Evolutionary conservation across 331 rosid species (phyloP), one percentile per base, ranked within the genome.

Genomic region (Pyracantha coccinea): DNA sequence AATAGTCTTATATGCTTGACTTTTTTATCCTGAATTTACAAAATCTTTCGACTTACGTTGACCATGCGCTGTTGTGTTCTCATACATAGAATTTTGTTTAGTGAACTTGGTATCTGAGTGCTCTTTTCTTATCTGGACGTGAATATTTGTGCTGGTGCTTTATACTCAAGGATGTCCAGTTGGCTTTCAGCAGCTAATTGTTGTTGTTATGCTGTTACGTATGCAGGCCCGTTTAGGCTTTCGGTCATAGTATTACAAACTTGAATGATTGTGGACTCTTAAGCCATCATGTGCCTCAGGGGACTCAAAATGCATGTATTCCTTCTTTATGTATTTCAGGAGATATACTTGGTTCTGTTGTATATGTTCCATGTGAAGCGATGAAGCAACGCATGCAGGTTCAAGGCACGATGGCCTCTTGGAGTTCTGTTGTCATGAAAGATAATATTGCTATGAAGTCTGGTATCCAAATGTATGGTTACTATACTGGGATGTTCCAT

Each of bases 291-390:
- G 57, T 67, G 59, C 75, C 71, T 60, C 33, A 16, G 70, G 76
- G 23, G 68, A 55, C 78, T 81, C 53, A 58, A 59, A 80, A 54
- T 55, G 54, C 71, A 16, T 83, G 3, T 69, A 81, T 69, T 66
- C 28, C 63, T 73, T 81, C 72, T 41, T 12, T 79, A 27, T 75
- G 58, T 73, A 74, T 83, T 86, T 75, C 90, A 93, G 97, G 98
- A 72, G 98, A 93, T 83, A 90, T 97, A 54, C 89, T 93, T 61
- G 97, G 97, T 81, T 93, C 98, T 59, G 75, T 93, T 87, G 91
- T 93, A 53, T 93, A 90, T 82, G 98, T 93, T 90, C 98, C 98
- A 38, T 93, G 97, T 55, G 98, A 90, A 85, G 98, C 90, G 75
- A 93, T 93, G 77, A 90, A 93, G 86, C 95, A 86, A 69, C 97